These are phyloP conservation scores for Macrophomina tecta DNA, from an alignment of 2,329 filamentous ascomycete species.

Conservation along the genomic window DNA sequence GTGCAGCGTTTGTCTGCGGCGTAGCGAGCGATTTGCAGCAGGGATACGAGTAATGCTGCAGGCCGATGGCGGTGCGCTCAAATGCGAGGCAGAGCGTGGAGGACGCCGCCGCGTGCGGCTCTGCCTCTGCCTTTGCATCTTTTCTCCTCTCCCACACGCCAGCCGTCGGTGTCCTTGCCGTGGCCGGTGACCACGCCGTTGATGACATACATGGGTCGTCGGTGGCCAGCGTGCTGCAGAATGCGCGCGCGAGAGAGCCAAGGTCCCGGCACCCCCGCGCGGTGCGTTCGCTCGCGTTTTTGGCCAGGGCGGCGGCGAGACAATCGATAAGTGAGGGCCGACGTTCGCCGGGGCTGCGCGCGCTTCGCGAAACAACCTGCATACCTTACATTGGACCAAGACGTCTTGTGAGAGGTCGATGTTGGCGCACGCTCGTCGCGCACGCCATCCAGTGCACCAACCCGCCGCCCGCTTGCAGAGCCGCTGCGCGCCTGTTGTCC, in stretches of 20 bases:
- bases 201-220: neutral
- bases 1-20: constrained; percentile 22
- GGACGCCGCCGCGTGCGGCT: neutral
- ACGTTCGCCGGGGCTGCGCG: constrained; percentile 4
- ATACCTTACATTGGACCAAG: neutral
- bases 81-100: neutral
- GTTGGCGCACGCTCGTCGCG: neutral
- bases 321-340: neutral
- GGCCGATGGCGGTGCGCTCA: constrained; percentile 13
- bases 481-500: constrained; percentile 5
- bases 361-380: neutral
- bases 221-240: neutral
- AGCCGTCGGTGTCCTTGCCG: too few relatives aligned
- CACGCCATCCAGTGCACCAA: neutral
- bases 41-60: constrained; percentile 22
- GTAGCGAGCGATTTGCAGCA: constrained; percentile 21
- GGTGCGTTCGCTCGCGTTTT: neutral
- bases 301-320: neutral
- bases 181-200: too few relatives aligned
- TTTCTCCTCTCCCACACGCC: too few relatives aligned
- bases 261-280: neutral
- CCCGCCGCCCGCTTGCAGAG: constrained; percentile 2
- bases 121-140: neutral
- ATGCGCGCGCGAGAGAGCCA: neutral
- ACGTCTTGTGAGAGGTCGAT: neutral